phyloP scores from a whole-genome alignment of 2,329 filamentous ascomycete genomes.

The Claviceps humidiphila region DNA sequence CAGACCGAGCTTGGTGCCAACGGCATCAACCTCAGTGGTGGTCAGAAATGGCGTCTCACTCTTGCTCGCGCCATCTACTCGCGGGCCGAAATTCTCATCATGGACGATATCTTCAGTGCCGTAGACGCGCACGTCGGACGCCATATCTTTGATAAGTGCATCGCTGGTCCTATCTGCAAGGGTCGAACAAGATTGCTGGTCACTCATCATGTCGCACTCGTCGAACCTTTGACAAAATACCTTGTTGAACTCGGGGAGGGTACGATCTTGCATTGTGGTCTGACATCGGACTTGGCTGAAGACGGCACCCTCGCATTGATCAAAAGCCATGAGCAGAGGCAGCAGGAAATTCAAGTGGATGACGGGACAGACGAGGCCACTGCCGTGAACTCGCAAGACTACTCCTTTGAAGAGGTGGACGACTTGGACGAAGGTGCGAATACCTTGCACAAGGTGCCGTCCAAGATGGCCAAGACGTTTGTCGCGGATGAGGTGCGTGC shows the following conservation, averaged over 20 bases:
- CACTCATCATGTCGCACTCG: constrained; percentile 66
- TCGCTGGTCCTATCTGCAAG: constrained; percentile 55
- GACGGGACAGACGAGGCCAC: constrained; percentile 29
- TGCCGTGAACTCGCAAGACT: constrained; percentile 41
- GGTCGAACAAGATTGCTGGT: constrained; percentile 65
- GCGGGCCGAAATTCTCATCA: constrained; percentile 58
- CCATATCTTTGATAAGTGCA: constrained; percentile 64
- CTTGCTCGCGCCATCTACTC: constrained; percentile 73
- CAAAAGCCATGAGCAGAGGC: constrained; percentile 39
- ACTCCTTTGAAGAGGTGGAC: constrained; percentile 27
- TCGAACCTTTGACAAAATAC: constrained; percentile 58
- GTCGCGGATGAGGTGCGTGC: constrained; percentile 64
- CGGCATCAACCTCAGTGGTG: constrained; percentile 72
- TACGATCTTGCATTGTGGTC: constrained; percentile 47
- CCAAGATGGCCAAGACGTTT: constrained; percentile 52
- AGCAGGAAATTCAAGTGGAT: constrained; percentile 33
- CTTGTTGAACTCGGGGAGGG: constrained; percentile 62
- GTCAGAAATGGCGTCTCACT: constrained; percentile 71
- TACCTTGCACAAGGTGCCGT: constrained; percentile 34
- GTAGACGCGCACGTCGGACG: constrained; percentile 72
- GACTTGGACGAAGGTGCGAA: constrained; percentile 22
- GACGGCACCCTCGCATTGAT: constrained; percentile 44
- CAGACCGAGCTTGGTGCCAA: constrained; percentile 73
- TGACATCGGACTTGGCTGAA: constrained; percentile 49
- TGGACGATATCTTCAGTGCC: constrained; percentile 77